phyloP scores from a whole-genome alignment of 1,284 basidiomycete genomes.

The Retiboletus flavoniger region DNA sequence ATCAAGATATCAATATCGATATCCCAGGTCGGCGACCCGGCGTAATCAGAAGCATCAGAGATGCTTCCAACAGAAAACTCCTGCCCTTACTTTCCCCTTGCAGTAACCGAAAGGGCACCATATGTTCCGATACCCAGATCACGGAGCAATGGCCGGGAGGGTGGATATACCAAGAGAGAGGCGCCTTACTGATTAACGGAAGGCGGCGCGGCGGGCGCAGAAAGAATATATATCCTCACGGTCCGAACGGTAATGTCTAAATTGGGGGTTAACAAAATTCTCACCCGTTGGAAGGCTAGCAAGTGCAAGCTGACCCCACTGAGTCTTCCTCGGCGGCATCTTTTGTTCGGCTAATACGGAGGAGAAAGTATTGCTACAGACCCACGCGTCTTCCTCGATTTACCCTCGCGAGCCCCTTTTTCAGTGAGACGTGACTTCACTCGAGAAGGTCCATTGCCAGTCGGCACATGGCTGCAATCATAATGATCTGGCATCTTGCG shows the following conservation, averaged over 20 bases:
- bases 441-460: not conserved
- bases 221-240: not conserved
- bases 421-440: too few species aligned
- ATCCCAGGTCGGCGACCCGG: not conserved
- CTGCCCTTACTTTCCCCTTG: conserved; percentile 7
- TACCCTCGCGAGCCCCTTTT: not conserved
- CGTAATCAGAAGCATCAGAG: conserved; percentile 2
- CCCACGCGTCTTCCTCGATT: not conserved
- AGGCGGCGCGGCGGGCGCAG: not conserved
- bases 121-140: not conserved
- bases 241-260: conserved; percentile 12
- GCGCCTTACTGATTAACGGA: not conserved
- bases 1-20: not conserved
- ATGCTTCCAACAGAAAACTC: conserved; percentile 1
- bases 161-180: not conserved
- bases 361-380: not conserved
- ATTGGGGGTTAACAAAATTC: conserved; percentile 11
- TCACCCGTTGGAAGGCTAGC: not conserved
- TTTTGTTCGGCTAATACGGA: conserved; percentile 4
- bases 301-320: not conserved
- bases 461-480: not conserved
- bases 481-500: not conserved
- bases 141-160: not conserved
- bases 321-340: not conserved
- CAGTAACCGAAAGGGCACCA: not conserved